phyloP scores from a whole-genome alignment of 768 basidiomycete genomes.

The Hypholoma sublateritium region DNA sequence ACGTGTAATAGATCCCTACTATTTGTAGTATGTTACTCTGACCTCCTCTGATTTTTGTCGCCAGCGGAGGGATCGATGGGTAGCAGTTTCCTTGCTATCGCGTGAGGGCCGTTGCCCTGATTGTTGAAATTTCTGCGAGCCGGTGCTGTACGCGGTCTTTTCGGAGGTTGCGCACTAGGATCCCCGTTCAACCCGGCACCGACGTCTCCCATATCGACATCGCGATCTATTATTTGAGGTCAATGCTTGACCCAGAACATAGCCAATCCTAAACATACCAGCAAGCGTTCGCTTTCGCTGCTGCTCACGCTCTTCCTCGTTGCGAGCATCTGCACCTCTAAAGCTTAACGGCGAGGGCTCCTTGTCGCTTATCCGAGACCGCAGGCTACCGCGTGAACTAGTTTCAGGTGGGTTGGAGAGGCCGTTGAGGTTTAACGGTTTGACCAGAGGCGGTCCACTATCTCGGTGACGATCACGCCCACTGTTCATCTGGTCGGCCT shows the following conservation, averaged over 20 bases:
- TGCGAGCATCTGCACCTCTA: slow-evolving; percentile 45
- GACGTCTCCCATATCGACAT: slow-evolving; percentile 49
- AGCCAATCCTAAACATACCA: slow-evolving; percentile 43
- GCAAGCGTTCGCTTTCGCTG: slow-evolving; percentile 66
- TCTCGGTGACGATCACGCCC: slow-evolving; percentile 53
- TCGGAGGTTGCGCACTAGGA: slow-evolving; percentile 42
- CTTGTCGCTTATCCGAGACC: slow-evolving; percentile 50
- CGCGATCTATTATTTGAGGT: slow-evolving; percentile 50
- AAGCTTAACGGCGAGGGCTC: slow-evolving; percentile 47
- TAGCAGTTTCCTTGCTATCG: slow-evolving; percentile 56
- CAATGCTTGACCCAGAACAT: slow-evolving; percentile 5
- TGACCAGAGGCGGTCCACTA: slow-evolving; percentile 33
- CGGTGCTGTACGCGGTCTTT: slow-evolving; percentile 59
- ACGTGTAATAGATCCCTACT: slow-evolving; percentile 8
- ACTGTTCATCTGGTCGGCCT: slow-evolving; percentile 19
- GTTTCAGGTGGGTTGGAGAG: slow-evolving; percentile 23
- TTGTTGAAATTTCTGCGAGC: slow-evolving; percentile 38
- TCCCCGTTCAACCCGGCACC: slow-evolving; percentile 35
- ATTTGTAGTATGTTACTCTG: slow-evolving; percentile 41
- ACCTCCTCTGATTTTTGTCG: slow-evolving; percentile 58
- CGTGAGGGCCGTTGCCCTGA: slow-evolving; percentile 26
- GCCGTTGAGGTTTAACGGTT: slow-evolving; percentile 14
- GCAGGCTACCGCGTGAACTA: slow-evolving; percentile 29
- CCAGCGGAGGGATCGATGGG: slow-evolving; percentile 62
- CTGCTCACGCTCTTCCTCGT: slow-evolving; percentile 66